Evolutionary conservation across 2,329 filamentous ascomycete species (phyloP).

Genomic region (Apiospora koreana): DNA sequence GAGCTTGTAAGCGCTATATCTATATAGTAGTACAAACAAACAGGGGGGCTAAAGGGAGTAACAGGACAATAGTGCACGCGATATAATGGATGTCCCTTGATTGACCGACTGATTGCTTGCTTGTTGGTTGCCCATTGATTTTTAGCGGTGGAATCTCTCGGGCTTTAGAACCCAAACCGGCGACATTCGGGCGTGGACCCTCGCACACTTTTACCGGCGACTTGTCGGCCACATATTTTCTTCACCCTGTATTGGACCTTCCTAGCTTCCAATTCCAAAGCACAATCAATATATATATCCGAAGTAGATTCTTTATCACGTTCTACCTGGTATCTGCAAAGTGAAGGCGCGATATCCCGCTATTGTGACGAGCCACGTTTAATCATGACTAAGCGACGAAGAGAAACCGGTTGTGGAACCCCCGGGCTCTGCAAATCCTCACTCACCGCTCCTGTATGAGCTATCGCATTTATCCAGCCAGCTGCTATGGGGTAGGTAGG

Average conservation of each 20-base stretch:
- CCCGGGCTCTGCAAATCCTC: background rate
- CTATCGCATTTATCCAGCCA: background rate
- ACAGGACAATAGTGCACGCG: background rate
- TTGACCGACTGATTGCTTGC: background rate
- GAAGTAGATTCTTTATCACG: background rate
- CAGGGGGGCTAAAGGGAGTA: background rate
- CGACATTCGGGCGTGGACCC: slow-evolving; percentile 2
- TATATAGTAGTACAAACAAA: too few relatives aligned
- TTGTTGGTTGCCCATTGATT: background rate
- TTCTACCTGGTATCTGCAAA: background rate
- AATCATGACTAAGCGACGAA: background rate
- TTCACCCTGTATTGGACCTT: background rate
- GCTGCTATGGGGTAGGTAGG: background rate
- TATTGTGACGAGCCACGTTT: background rate
- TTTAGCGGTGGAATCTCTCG: background rate
- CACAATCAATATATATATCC: background rate
- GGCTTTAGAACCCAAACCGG: background rate
- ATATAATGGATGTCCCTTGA: background rate
- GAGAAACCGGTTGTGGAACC: background rate
- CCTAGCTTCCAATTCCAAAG: background rate
- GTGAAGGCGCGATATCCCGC: background rate
- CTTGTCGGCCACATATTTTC: background rate
- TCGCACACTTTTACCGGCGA: slow-evolving; percentile 6
- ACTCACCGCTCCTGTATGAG: slow-evolving; percentile 1
- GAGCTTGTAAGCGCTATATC: background rate